These are phyloP conservation scores for Leccinum griseonigrum DNA, from an alignment of 1,284 basidiomycete genomes.

Conservation along the genomic window DNA sequence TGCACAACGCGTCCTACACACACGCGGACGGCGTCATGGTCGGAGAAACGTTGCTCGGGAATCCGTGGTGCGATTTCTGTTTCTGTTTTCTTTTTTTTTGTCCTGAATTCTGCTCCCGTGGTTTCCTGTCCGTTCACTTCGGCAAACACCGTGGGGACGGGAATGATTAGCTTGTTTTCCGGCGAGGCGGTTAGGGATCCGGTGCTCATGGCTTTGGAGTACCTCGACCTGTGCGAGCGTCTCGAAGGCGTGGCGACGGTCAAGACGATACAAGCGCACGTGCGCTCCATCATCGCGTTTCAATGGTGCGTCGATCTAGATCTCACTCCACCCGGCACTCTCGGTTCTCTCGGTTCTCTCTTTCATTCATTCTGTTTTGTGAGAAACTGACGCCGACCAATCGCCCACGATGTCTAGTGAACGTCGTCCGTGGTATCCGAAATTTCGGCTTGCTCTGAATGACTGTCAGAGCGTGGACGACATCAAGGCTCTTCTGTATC, in stretches of 20 bases:
- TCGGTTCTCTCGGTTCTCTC: not conserved
- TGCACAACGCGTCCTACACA: conserved; percentile 51
- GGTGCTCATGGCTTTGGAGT: conserved; percentile 59
- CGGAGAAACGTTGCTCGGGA: conserved; percentile 66
- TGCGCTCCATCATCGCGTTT: conserved; percentile 60
- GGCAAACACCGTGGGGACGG: not conserved
- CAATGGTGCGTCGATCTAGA: conserved; percentile 48
- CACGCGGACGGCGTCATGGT: conserved; percentile 78
- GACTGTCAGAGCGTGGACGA: conserved; percentile 44
- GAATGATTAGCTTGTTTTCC: conserved; percentile 47
- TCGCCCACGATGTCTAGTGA: not conserved
- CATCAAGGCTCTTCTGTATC: conserved; percentile 44
- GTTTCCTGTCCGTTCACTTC: not conserved
- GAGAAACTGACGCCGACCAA: not conserved
- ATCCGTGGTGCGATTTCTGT: conserved; percentile 54
- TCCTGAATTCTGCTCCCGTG: not conserved
- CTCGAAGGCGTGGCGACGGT: conserved; percentile 49
- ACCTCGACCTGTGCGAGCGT: conserved; percentile 52
- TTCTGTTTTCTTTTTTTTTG: not conserved
- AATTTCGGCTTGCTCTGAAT: conserved; percentile 48
- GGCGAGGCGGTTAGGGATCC: conserved; percentile 52
- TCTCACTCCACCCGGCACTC: not conserved
- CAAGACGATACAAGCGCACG: conserved; percentile 51
- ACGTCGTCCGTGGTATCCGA: conserved; percentile 53
- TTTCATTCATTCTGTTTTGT: not conserved